A percentile compares a stretch with the other conserved stretches of the same genome.
Conservation (phyloP, 2,329 filamentous ascomycete genomes). For the Fusarium sp. region DNA sequence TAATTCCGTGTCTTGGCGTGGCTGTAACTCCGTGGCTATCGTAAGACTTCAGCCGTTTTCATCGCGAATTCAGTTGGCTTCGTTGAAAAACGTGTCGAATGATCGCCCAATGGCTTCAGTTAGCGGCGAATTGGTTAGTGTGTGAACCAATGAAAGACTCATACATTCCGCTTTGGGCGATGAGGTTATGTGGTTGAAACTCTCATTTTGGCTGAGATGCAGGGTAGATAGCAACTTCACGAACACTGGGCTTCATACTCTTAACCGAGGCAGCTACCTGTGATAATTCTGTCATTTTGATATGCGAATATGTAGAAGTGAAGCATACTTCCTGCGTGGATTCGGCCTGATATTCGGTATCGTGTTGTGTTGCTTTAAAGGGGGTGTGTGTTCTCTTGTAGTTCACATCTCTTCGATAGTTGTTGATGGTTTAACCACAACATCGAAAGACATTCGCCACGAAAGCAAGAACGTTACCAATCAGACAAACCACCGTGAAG, state of each 20-base stretch:
- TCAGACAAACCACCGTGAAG: no score
- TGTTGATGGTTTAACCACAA: background rate
- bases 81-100: background rate
- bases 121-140: background rate
- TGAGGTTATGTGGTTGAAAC: background rate
- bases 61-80: background rate
- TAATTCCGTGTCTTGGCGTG: background rate
- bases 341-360: no score
- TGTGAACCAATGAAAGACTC: background rate
- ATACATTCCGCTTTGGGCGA: background rate
- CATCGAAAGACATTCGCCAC: background rate
- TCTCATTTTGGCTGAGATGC: background rate
- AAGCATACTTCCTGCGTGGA: background rate
- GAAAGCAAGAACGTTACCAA: background rate
- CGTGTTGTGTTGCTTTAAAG: background rate
- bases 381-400: background rate
- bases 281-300: background rate
- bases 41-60: background rate
- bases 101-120: background rate
- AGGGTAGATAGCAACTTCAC: background rate
- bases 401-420: background rate
- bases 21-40: background rate
- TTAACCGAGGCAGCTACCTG: background rate
- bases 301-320: background rate
- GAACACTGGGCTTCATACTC: background rate